A percentile compares a stretch with the other conserved stretches of the same genome.
These are phyloP conservation scores for Plectosphaerella plurivora DNA, from an alignment of 2,329 filamentous ascomycete genomes.

Conservation along the genomic window DNA sequence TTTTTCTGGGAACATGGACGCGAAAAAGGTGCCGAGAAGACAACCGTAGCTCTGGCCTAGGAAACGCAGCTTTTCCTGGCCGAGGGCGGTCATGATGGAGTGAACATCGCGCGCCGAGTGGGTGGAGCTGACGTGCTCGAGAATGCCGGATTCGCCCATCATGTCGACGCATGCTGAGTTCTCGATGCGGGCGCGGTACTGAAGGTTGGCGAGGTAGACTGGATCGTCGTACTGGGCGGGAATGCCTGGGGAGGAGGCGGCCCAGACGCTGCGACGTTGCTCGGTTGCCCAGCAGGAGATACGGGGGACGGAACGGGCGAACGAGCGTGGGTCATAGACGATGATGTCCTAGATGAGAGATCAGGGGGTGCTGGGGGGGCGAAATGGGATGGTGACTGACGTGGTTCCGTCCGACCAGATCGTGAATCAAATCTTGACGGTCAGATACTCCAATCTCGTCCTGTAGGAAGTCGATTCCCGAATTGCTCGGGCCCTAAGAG, in stretches of 20 bases:
- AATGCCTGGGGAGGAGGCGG: conserved; percentile 33
- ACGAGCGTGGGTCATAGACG: conserved; percentile 37
- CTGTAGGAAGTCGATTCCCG: too few relatives aligned
- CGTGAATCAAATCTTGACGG: conserved; percentile 22
- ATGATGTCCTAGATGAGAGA: conserved; percentile 33
- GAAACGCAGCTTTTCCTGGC: conserved; percentile 37
- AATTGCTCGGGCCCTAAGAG: too few relatives aligned
- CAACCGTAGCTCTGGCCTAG: conserved; percentile 46
- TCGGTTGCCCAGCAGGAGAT: conserved; percentile 44
- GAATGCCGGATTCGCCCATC: conserved; percentile 27
- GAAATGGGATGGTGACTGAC: conserved; percentile 18
- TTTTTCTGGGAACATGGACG: conserved; percentile 16
- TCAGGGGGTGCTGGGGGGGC: background rate
- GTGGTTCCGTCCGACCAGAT: conserved; percentile 39
- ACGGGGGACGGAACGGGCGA: conserved; percentile 44
- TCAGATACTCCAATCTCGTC: too few relatives aligned
- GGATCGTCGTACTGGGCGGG: conserved; percentile 34
- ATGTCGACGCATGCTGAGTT: conserved; percentile 34
- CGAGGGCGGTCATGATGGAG: conserved; percentile 35
- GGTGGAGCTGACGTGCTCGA: conserved; percentile 35
- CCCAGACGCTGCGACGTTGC: conserved; percentile 37
- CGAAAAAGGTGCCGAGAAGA: conserved; percentile 12
- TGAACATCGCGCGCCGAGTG: conserved; percentile 42
- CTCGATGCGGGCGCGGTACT: conserved; percentile 33
- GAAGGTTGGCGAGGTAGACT: conserved; percentile 38